Conservation (phyloP, 2,329 filamentous ascomycete genomes). For the Scedosporium boydii region DNA sequence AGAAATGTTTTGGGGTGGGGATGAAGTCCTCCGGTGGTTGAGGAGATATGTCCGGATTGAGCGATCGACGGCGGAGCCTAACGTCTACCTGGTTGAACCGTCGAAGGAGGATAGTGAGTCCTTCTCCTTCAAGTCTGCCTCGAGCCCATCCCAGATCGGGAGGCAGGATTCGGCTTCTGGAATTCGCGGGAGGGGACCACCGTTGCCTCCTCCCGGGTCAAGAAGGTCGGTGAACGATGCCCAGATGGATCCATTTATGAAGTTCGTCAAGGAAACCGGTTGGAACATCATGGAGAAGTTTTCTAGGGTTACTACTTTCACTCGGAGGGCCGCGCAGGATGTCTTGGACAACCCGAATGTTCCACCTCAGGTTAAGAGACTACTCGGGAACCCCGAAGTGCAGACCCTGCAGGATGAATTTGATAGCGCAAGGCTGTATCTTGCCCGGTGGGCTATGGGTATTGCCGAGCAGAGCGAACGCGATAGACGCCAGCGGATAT, state of each 20-base stretch:
- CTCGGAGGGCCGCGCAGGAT: constrained; percentile 81
- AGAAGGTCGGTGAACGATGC: constrained; percentile 42
- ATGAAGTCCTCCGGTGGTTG: constrained; percentile 88
- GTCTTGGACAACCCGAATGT: constrained; percentile 85
- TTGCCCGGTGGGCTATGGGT: constrained; percentile 96
- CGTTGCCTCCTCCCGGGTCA: constrained; percentile 22
- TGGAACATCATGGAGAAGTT: constrained; percentile 97
- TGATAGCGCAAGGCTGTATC: constrained; percentile 87
- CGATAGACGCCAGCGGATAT: constrained; percentile 77
- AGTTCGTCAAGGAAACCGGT: constrained; percentile 85
- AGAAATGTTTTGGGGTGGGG: constrained; percentile 93
- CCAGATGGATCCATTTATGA: constrained; percentile 85
- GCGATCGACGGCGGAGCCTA: constrained; percentile 75
- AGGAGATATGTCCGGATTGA: constrained; percentile 76
- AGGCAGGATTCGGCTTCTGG: constrained; percentile 23
- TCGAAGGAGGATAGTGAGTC: constrained; percentile 72
- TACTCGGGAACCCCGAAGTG: constrained; percentile 87
- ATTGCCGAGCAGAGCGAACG: constrained; percentile 94
- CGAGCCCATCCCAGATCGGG: constrained; percentile 33
- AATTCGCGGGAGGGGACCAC: constrained; percentile 22
- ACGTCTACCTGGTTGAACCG: constrained; percentile 85
- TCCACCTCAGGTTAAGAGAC: constrained; percentile 74
- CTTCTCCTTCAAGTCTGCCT: constrained; percentile 59
- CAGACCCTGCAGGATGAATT: constrained; percentile 95
- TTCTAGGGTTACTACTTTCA: constrained; percentile 95